Evolutionary conservation across 192 early-diverging fungal genomes (phyloP), one percentile per base, ranked within the genome.

Genomic region (Mortierella alpina): DNA sequence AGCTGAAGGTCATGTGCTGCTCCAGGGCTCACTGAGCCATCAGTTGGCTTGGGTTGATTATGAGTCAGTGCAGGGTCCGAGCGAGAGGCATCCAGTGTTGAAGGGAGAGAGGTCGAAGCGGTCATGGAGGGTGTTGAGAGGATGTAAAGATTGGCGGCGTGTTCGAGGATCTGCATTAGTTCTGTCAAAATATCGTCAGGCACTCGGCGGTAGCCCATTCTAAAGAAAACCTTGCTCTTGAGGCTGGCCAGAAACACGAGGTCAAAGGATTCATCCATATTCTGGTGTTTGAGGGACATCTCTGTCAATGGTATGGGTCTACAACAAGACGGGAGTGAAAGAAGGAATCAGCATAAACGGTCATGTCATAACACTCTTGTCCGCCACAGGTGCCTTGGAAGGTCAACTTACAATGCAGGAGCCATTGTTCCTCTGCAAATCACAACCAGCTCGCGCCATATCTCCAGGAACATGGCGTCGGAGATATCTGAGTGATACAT

Each of bases 181-280:
- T 90, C 83, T 4, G 66, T 56, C 45, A 94, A 66, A 0, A 92
- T 66, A 15, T 84, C 86, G 23, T 86, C 84, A 13, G 91, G 84
- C 4, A 93, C 91, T 22, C 91, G 87, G 14, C 83, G 71, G 64
- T 88, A 84, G 7, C 93, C 93, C 63, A 95, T 83, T 70, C 92
- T 84, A n/a, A 88, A 72, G 17, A 93, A 78, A 15, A 94, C 86
- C 58, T 95, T 90, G 12, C 67, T 84, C 64, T 94, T 87, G 42
- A 95, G 72, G 41, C 83, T 85, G 42, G 83, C 85, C 45, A 95
- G 82, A 40, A 91, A 85, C 12, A 87, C 89, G 41, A 95, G 87
- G 71, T 95, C 93, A 73, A 94, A 95, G 1, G 86, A 83, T 61
- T 95, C 94, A 51, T 94, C 92, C 14, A 83, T 75, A 42, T 91